These are phyloP conservation scores for Cryphonectria naterciae DNA, from an alignment of 2,329 filamentous ascomycete genomes.

Conservation along the genomic window DNA sequence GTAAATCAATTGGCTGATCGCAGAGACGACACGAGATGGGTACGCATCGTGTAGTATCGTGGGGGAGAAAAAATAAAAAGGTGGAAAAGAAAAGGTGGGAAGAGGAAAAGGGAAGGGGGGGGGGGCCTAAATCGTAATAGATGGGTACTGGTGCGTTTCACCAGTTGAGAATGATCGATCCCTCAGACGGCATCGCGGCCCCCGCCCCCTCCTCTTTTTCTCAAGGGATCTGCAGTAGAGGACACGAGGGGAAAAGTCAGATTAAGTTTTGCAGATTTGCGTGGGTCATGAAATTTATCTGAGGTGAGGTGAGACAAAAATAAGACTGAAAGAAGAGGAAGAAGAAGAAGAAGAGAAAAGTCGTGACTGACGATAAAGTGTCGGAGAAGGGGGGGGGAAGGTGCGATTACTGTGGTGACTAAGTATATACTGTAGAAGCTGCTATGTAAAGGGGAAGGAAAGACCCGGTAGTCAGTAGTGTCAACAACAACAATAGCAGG, in stretches of 20 bases:
- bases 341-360: no score
- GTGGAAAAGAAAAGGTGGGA: no score
- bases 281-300: background rate
- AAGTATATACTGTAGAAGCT: no score
- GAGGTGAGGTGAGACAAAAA: background rate
- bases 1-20: background rate
- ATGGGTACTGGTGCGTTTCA: constrained; percentile 1
- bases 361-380: no score
- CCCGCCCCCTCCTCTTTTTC: background rate
- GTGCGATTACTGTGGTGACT: no score
- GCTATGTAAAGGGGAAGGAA: no score
- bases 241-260: background rate
- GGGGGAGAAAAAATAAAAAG: no score
- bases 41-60: background rate
- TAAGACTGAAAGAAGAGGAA: background rate
- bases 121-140: background rate
- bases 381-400: no score
- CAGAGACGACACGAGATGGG: background rate
- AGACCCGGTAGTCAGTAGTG: no score
- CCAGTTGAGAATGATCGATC: background rate
- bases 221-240: background rate
- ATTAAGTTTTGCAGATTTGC: background rate
- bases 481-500: background rate
- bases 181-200: background rate
- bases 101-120: background rate